phyloP scores from a whole-genome alignment of 2,329 filamentous ascomycete genomes.

The Microdochium paspali region DNA sequence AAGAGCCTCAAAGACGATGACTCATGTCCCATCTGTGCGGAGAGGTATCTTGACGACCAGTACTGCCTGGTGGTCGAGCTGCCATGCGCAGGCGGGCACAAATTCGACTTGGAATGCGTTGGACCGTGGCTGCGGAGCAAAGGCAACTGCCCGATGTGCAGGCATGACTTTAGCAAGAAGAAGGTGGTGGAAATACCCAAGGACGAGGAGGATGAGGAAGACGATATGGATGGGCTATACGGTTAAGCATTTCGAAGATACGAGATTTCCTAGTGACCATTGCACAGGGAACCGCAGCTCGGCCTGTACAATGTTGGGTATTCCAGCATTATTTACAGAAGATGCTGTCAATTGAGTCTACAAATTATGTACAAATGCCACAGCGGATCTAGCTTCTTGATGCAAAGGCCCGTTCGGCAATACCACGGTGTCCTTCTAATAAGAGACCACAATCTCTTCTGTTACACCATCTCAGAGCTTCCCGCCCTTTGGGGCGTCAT shows the following conservation, averaged over 20 bases:
- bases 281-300: too few relatives aligned
- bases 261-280: too few relatives aligned
- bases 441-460: too few relatives aligned
- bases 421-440: too few relatives aligned
- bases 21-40: slow-evolving; percentile 54
- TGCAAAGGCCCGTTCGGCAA: too few relatives aligned
- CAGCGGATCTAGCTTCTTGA: too few relatives aligned
- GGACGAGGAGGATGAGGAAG: slow-evolving; percentile 42
- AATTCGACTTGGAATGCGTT: slow-evolving; percentile 59
- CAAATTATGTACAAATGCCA: too few relatives aligned
- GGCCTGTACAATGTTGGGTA: too few relatives aligned
- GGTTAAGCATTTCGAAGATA: slow-evolving; percentile 17
- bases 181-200: slow-evolving; percentile 29
- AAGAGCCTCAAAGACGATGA: slow-evolving; percentile 40
- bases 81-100: slow-evolving; percentile 48
- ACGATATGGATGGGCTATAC: slow-evolving; percentile 41
- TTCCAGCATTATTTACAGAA: too few relatives aligned
- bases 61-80: slow-evolving; percentile 56
- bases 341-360: too few relatives aligned
- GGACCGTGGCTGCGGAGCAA: slow-evolving; percentile 56
- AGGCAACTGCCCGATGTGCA: slow-evolving; percentile 55
- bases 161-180: slow-evolving; percentile 50
- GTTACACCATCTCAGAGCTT: slow-evolving; percentile 6
- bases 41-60: slow-evolving; percentile 50
- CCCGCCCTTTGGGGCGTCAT: slow-evolving; percentile 16